Conservation (phyloP, 192 early-diverging fungal genomes). For the Linnemannia schmuckeri region DNA sequence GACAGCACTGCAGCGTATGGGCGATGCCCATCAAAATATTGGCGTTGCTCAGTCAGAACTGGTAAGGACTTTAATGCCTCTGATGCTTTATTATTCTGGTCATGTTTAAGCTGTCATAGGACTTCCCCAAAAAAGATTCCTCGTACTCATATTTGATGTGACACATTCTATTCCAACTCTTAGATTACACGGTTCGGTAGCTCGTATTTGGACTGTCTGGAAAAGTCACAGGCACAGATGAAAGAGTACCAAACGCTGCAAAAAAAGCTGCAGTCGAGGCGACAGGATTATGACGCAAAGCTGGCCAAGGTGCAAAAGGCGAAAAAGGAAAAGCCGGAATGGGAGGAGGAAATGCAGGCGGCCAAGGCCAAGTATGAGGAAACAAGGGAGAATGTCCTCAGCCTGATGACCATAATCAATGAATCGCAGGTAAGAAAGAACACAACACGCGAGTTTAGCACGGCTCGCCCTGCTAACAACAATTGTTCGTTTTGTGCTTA, state of each 20-base stretch:
- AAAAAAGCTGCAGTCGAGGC: slow-evolving; percentile 88
- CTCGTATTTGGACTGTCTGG: slow-evolving; percentile 39
- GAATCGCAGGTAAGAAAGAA: slow-evolving; percentile 79
- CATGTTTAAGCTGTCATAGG: neutral
- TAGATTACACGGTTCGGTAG: slow-evolving; percentile 47
- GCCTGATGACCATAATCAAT: slow-evolving; percentile 86
- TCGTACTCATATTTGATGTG: neutral
- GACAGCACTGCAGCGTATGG: slow-evolving; percentile 47
- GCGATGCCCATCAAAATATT: slow-evolving; percentile 55
- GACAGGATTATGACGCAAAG: slow-evolving; percentile 95
- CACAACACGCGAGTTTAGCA: neutral
- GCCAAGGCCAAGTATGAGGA: slow-evolving; percentile 96
- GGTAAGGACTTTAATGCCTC: slow-evolving; percentile 2
- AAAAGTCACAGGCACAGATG: slow-evolving; percentile 51
- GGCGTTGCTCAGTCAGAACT: slow-evolving; percentile 40
- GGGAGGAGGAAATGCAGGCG: slow-evolving; percentile 91
- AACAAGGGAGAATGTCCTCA: slow-evolving; percentile 79
- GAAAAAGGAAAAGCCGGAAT: slow-evolving; percentile 91
- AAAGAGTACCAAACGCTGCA: slow-evolving; percentile 68
- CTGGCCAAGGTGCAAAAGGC: slow-evolving; percentile 87
- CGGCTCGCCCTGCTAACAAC: neutral
- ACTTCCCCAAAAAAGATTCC: neutral
- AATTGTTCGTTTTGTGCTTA: neutral
- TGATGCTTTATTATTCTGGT: neutral
- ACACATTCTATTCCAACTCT: neutral